These are phyloP conservation scores for Lanmaoa pseudosensibilis DNA, from an alignment of 768 basidiomycete genomes.

Conservation along the genomic window DNA sequence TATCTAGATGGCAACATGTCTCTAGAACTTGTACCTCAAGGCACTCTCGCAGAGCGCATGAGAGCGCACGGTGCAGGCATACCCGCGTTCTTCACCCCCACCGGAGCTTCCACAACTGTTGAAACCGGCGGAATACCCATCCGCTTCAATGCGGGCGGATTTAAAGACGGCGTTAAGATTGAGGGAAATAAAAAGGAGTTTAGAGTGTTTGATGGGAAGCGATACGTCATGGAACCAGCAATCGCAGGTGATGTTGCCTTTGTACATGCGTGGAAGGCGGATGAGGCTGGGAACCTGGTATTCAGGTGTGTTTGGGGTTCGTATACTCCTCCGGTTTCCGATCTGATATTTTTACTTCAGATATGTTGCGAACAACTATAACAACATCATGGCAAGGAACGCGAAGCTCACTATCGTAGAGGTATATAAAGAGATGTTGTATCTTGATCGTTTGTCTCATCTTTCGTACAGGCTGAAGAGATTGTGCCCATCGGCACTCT, in stretches of 20 bases:
- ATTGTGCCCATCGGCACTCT: constrained; percentile 80
- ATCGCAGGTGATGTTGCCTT: constrained; percentile 80
- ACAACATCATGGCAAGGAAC: constrained; percentile 79
- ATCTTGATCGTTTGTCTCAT: background rate
- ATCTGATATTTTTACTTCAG: constrained; percentile 36
- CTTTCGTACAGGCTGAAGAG: constrained; percentile 65
- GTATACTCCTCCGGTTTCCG: background rate
- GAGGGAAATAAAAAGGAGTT: constrained; percentile 73
- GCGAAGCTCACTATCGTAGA: constrained; percentile 88
- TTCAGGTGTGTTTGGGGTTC: constrained; percentile 61
- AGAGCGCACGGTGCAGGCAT: constrained; percentile 85
- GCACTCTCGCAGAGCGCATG: constrained; percentile 84
- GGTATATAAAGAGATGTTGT: constrained; percentile 38
- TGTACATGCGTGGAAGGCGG: constrained; percentile 86
- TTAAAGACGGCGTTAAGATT: constrained; percentile 62
- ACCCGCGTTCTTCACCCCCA: constrained; percentile 86
- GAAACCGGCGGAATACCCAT: constrained; percentile 76
- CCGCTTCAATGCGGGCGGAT: constrained; percentile 73
- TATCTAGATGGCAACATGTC: constrained; percentile 81
- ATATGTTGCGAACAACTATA: constrained; percentile 84
- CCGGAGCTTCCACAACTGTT: constrained; percentile 76
- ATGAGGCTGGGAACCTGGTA: constrained; percentile 83
- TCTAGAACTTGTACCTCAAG: constrained; percentile 86
- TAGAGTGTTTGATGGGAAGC: constrained; percentile 68
- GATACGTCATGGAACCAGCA: constrained; percentile 77